phyloP scores from a whole-genome alignment of 2,329 filamentous ascomycete genomes.

The Metarhizium sp. region DNA sequence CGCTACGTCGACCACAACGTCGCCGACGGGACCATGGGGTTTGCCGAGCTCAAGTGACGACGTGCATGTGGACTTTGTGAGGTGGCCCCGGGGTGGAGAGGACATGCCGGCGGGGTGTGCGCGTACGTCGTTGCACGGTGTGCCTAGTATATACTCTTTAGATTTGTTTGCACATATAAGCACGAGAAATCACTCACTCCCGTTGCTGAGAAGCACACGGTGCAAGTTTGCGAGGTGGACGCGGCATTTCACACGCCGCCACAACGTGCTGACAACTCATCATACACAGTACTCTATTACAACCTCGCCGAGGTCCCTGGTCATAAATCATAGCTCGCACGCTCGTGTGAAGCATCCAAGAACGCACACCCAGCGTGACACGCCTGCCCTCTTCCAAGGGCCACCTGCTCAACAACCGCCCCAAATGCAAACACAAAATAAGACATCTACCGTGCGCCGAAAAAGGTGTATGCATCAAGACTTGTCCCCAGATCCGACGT shows the following conservation, averaged over 20 bases:
- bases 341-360: background rate
- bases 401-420: background rate
- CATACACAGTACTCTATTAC: background rate
- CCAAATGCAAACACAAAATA: background rate
- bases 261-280: background rate
- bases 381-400: background rate
- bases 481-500: background rate
- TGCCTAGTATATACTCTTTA: too few species aligned
- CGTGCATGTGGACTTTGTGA: too few species aligned
- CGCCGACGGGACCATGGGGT: constrained; percentile 8
- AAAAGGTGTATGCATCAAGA: background rate
- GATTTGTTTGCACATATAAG: too few species aligned
- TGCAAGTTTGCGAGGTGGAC: too few species aligned
- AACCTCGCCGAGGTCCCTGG: background rate
- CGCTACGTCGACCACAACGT: constrained; percentile 13
- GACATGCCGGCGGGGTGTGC: too few species aligned
- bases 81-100: too few species aligned
- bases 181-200: too few species aligned
- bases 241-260: too few species aligned
- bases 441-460: background rate
- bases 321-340: background rate
- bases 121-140: too few species aligned
- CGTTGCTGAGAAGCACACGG: too few species aligned
- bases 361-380: background rate
- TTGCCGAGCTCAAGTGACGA: constrained; percentile 6